These are phyloP conservation scores for Penicillium paneum DNA, from an alignment of 2,329 filamentous ascomycete genomes.

Conservation along the genomic window DNA sequence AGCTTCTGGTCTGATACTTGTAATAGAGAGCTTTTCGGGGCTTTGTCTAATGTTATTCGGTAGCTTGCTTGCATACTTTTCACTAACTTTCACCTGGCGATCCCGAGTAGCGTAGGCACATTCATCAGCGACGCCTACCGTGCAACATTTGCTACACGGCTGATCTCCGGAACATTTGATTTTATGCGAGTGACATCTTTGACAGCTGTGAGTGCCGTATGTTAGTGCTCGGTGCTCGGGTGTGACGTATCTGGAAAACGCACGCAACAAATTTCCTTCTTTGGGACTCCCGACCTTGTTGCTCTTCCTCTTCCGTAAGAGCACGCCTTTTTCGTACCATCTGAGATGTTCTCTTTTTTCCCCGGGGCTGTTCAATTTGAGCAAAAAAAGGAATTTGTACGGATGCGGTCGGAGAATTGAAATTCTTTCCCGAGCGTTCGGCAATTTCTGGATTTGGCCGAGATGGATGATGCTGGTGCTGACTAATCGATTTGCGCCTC, in stretches of 20 bases:
- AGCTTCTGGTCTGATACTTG: not conserved
- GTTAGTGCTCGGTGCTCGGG: conserved; percentile 5
- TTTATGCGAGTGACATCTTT: conserved; percentile 47
- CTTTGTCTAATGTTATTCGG: not conserved
- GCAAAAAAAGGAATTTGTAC: not conserved
- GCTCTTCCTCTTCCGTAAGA: conserved; percentile 13
- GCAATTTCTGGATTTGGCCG: not conserved
- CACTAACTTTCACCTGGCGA: conserved; percentile 42
- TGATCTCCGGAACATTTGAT: conserved; percentile 48
- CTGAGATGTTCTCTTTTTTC: not conserved
- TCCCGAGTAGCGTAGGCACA: conserved; percentile 44
- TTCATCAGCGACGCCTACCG: conserved; percentile 37
- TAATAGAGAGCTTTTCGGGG: not conserved
- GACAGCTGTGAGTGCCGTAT: conserved; percentile 28
- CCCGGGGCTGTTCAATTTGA: not conserved
- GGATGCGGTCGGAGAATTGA: not conserved
- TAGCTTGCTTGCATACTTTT: conserved; percentile 27
- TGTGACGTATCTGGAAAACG: conserved; percentile 5
- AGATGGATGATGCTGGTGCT: not conserved
- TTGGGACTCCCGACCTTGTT: conserved; percentile 13
- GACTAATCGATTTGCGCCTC: not conserved
- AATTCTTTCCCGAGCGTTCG: not conserved
- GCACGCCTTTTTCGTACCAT: conserved; percentile 19
- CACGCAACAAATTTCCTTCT: conserved; percentile 35
- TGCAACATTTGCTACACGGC: conserved; percentile 43